Evolutionary conservation across 2,329 filamentous ascomycete species (phyloP).

Genomic region (Dactylonectria estremocensis): DNA sequence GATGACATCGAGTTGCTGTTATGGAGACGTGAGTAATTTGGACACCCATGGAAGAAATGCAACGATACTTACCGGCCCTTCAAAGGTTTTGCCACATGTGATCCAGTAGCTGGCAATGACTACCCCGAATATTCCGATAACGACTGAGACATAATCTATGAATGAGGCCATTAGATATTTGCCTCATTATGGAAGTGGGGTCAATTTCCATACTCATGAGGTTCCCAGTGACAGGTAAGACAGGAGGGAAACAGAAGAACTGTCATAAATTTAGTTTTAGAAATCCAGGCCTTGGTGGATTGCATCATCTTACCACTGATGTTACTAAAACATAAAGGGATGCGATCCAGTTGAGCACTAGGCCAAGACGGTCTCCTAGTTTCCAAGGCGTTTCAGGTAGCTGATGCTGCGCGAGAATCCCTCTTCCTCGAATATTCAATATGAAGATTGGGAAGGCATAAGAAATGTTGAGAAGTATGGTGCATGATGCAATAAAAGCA

Average conservation of each 20-base stretch:
- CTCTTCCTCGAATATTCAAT: constrained; percentile 29
- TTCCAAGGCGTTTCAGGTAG: constrained; percentile 26
- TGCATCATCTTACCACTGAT: constrained; percentile 28
- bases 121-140: too few relatives aligned
- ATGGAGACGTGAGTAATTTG: too few relatives aligned
- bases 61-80: too few relatives aligned
- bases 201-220: constrained; percentile 31
- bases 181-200: too few relatives aligned
- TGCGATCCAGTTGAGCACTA: constrained; percentile 33
- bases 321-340: constrained; percentile 40
- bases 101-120: too few relatives aligned
- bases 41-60: too few relatives aligned
- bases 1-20: too few relatives aligned
- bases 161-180: too few relatives aligned
- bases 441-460: constrained; percentile 38
- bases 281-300: fast-evolving
- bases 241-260: constrained; percentile 44
- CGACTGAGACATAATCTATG: too few relatives aligned
- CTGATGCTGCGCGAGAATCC: constrained; percentile 2
- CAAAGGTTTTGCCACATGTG: too few relatives aligned
- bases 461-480: constrained; percentile 40
- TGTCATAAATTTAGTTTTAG: constrained; percentile 2
- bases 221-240: constrained; percentile 34
- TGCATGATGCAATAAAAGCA: constrained; percentile 39
- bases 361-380: constrained; percentile 27